Conservation (phyloP, 2,329 filamentous ascomycete species). For the Fusarium coffeatum region DNA sequence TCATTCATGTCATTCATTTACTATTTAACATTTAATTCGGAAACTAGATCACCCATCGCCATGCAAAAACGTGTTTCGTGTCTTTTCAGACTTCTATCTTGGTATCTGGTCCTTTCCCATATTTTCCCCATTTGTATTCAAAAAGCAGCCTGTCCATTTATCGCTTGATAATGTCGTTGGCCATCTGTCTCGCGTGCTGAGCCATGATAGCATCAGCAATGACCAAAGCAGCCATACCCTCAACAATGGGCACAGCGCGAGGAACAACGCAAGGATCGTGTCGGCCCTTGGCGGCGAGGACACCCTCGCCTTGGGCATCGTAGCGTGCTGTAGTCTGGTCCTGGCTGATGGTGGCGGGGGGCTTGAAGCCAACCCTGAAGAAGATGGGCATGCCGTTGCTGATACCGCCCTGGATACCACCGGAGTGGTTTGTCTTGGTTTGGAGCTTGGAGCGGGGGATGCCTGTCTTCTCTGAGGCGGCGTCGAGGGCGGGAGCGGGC, state of each 20-base stretch:
- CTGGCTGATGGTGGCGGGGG: slow-evolving; percentile 91
- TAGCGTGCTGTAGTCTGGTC: slow-evolving; percentile 87
- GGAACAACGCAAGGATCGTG: slow-evolving; percentile 96
- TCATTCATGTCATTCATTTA: not conserved
- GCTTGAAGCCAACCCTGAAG: slow-evolving; percentile 96
- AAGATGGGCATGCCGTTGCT: slow-evolving; percentile 93
- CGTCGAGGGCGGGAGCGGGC: slow-evolving; percentile 55
- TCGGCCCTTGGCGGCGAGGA: slow-evolving; percentile 89
- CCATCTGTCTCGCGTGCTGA: slow-evolving; percentile 73
- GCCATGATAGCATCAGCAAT: slow-evolving; percentile 88
- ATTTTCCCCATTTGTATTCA: not conserved
- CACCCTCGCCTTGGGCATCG: slow-evolving; percentile 74
- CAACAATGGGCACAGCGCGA: slow-evolving; percentile 86
- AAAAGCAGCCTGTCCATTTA: not conserved
- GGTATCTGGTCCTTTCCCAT: slow-evolving; percentile 22
- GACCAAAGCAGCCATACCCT: slow-evolving; percentile 90
- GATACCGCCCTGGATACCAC: slow-evolving; percentile 95
- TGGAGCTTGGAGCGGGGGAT: slow-evolving; percentile 66
- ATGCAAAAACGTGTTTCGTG: slow-evolving; percentile 21
- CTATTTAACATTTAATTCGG: slow-evolving; percentile 4
- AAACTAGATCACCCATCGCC: slow-evolving; percentile 25
- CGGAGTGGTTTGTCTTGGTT: slow-evolving; percentile 94
- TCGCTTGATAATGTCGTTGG: slow-evolving; percentile 38
- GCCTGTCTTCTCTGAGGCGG: slow-evolving; percentile 57
- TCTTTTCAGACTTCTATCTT: slow-evolving; percentile 24